Conservation (phyloP, 306 rosid species). For the Albizia julibrissin region DNA sequence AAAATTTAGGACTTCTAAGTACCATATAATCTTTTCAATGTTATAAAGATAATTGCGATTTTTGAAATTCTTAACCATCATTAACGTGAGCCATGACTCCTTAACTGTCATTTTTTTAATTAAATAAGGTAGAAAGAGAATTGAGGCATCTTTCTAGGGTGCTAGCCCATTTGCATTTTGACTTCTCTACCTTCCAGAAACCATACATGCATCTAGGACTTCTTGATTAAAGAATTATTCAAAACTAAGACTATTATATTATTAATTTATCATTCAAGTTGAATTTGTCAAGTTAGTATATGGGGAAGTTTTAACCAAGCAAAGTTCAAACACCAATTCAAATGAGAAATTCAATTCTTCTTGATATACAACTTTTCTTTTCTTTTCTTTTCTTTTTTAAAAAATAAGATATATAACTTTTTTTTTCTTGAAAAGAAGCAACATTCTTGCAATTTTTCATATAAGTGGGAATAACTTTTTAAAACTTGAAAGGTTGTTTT, state of each 20-base stretch:
- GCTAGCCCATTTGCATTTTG: slow-evolving; percentile 7
- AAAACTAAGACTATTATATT: neutral
- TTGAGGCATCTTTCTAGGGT: neutral
- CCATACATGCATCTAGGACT: neutral
- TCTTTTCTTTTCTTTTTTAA: neutral
- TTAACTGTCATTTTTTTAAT: neutral
- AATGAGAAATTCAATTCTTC: neutral
- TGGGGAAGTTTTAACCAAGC: neutral
- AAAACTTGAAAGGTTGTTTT: neutral
- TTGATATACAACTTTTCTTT: neutral
- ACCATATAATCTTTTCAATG: neutral
- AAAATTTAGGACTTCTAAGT: neutral
- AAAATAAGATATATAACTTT: too few relatives aligned
- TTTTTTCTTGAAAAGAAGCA: neutral
- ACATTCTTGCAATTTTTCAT: neutral
- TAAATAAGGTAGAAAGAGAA: neutral
- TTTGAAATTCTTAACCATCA: too few relatives aligned
- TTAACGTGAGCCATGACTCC: neutral
- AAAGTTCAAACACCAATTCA: neutral
- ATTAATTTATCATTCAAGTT: neutral
- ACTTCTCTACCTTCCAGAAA: slow-evolving; percentile 28
- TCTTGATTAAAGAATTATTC: slow-evolving; percentile 6
- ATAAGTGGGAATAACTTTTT: neutral
- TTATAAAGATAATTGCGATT: neutral
- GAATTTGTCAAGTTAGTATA: neutral